Conservation (phyloP, 2,329 filamentous ascomycete genomes). For the Aspergillus eucalypticola region DNA sequence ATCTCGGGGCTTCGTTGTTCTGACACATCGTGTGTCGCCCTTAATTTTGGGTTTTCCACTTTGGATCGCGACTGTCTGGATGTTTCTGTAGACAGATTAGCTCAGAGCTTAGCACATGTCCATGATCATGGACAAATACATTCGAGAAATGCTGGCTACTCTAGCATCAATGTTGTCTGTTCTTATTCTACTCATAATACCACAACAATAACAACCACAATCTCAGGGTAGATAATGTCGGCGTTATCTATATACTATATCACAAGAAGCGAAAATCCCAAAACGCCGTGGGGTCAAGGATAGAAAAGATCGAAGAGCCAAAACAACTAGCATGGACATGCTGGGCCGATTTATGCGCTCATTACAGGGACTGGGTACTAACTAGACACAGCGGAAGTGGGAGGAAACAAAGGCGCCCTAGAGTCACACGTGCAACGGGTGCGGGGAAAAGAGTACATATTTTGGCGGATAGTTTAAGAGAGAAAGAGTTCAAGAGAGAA, state of each 20-base stretch:
- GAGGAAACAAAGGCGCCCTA: slow-evolving; percentile 15
- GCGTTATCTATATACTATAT: slow-evolving; percentile 30
- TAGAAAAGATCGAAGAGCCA: slow-evolving; percentile 19
- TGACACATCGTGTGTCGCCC: background rate
- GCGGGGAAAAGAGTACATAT: background rate
- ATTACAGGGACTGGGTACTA: slow-evolving; percentile 36
- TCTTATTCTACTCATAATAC: slow-evolving; percentile 15
- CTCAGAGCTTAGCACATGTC: background rate
- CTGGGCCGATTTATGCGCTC: slow-evolving; percentile 32
- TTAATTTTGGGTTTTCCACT: background rate
- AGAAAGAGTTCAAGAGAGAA: too few relatives aligned
- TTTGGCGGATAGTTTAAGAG: slow-evolving; percentile 7
- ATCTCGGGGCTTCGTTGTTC: background rate
- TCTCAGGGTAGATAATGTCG: background rate
- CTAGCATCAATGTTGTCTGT: background rate
- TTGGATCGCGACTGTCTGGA: background rate
- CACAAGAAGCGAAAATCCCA: slow-evolving; percentile 27
- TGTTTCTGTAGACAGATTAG: background rate
- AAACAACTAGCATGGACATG: slow-evolving; percentile 23
- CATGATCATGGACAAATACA: background rate
- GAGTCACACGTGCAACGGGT: background rate
- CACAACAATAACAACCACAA: background rate
- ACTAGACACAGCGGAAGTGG: slow-evolving; percentile 21
- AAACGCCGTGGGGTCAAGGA: slow-evolving; percentile 29
- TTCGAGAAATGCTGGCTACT: background rate